Conservation (phyloP, 2,329 filamentous ascomycete species). For the Microcyclospora pomicola region DNA sequence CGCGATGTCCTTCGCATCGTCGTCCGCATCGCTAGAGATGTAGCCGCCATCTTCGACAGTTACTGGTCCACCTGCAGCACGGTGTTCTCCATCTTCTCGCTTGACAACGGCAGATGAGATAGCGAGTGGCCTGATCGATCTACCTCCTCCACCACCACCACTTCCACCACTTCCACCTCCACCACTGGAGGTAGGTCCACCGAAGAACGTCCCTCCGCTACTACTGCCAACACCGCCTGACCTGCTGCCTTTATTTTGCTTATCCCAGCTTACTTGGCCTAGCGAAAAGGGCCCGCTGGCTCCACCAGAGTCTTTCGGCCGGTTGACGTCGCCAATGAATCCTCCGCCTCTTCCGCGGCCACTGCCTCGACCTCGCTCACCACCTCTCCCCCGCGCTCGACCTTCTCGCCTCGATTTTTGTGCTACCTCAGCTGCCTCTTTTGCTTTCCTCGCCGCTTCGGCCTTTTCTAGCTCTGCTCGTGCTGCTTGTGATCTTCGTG, state of each 20-base stretch:
- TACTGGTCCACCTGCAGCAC: slow-evolving; percentile 1
- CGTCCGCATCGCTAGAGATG: slow-evolving; percentile 37
- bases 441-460: slow-evolving; percentile 25
- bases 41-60: slow-evolving; percentile 25
- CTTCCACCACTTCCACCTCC: slow-evolving; percentile 5
- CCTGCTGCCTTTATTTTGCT: slow-evolving; percentile 1
- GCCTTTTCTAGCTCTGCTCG: slow-evolving; percentile 30
- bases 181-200: slow-evolving; percentile 3
- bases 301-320: slow-evolving; percentile 9
- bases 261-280: slow-evolving; percentile 16
- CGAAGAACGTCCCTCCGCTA: slow-evolving; percentile 1
- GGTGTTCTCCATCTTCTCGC: background rate
- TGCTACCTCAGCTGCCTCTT: slow-evolving; percentile 21
- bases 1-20: slow-evolving; percentile 34
- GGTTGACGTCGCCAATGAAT: slow-evolving; percentile 23
- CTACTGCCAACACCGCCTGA: slow-evolving; percentile 3
- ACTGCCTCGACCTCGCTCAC: slow-evolving; percentile 18
- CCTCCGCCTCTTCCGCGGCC: slow-evolving; percentile 20
- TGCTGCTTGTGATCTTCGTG: slow-evolving; percentile 31
- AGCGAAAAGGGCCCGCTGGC: slow-evolving; percentile 31
- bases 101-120: slow-evolving; percentile 1
- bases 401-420: slow-evolving; percentile 13
- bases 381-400: slow-evolving; percentile 10
- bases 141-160: slow-evolving; percentile 3
- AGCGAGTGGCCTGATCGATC: background rate